A percentile compares a stretch with the other conserved stretches of the same genome.
Evolutionary conservation across 2,329 filamentous ascomycete species (phyloP).

Genomic region (Hymenoscyphus fructigenus): DNA sequence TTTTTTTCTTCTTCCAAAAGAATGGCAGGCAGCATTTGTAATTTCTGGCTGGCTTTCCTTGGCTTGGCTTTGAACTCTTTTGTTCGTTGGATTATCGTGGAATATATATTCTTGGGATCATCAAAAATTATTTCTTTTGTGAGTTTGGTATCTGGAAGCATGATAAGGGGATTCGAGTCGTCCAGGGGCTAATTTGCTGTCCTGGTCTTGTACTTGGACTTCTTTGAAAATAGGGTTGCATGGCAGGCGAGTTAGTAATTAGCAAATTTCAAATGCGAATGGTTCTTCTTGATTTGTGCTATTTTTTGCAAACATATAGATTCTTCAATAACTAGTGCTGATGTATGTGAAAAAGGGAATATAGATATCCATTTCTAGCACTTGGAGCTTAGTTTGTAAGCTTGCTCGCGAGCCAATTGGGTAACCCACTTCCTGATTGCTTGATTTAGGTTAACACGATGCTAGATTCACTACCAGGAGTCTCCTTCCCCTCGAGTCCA

Average conservation of each 20-base stretch:
- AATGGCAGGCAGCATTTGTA: slow-evolving; percentile 30
- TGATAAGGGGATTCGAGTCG: slow-evolving; percentile 1
- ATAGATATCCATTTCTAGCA: too few species aligned
- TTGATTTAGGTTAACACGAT: too few species aligned
- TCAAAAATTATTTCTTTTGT: slow-evolving; percentile 23
- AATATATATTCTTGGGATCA: slow-evolving; percentile 14
- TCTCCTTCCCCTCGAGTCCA: too few species aligned
- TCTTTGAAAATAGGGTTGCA: slow-evolving; percentile 9
- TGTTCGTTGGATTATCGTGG: slow-evolving; percentile 17
- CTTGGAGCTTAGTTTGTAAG: too few species aligned
- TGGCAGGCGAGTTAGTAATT: slow-evolving; percentile 11
- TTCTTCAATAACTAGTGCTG: background rate
- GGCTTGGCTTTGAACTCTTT: too few species aligned
- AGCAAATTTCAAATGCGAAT: slow-evolving; percentile 4
- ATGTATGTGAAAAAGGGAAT: background rate
- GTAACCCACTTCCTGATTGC: too few species aligned
- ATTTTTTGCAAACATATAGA: background rate
- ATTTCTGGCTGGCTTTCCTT: slow-evolving; percentile 20
- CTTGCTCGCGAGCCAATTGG: too few species aligned
- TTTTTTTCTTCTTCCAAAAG: background rate
- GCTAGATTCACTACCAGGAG: too few species aligned
- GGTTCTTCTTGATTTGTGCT: background rate
- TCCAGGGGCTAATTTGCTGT: slow-evolving; percentile 6
- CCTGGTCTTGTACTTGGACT: slow-evolving; percentile 10
- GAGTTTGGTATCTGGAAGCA: slow-evolving; percentile 15